phyloP scores from a whole-genome alignment of 176 grass and related monocot genomes.

The Oryza meridionalis region DNA sequence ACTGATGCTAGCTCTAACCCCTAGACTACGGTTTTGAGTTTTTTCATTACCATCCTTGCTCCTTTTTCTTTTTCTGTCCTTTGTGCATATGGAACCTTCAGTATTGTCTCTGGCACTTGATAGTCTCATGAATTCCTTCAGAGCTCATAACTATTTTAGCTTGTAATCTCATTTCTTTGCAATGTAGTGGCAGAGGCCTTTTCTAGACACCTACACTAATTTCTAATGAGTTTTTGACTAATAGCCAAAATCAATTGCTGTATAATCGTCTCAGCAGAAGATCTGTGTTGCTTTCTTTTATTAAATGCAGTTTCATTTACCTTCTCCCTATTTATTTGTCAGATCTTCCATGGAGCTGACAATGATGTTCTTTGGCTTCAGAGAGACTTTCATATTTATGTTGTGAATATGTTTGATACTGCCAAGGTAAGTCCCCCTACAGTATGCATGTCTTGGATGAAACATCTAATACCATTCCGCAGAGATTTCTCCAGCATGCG shows the following conservation, averaged over 20 bases:
- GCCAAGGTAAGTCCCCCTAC: slow-evolving; percentile 63
- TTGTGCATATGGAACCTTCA: neutral
- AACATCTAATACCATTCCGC: neutral
- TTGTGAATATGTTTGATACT: slow-evolving; percentile 99
- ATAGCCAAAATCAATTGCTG: neutral
- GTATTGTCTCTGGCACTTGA: neutral
- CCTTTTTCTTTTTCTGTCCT: too few species aligned
- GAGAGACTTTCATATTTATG: slow-evolving; percentile 98
- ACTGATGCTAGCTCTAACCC: too few species aligned
- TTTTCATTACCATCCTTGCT: too few species aligned
- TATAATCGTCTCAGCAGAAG: slow-evolving; percentile 24
- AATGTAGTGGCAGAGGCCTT: neutral
- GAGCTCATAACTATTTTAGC: neutral
- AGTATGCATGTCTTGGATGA: neutral
- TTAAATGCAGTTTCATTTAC: slow-evolving; percentile 13
- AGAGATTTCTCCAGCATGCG: slow-evolving; percentile 16
- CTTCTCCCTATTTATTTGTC: slow-evolving; percentile 20
- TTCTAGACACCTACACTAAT: neutral
- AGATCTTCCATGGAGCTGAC: slow-evolving; percentile 96
- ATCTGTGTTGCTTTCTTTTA: slow-evolving; percentile 7
- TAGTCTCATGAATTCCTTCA: neutral
- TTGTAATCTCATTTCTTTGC: neutral
- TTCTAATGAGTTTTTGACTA: neutral
- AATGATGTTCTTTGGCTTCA: slow-evolving; percentile 98
- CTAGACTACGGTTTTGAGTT: too few species aligned